Base-by-base conservation (phyloP, 176 grass and related monocot species). In the Carex kokanica region DNA sequence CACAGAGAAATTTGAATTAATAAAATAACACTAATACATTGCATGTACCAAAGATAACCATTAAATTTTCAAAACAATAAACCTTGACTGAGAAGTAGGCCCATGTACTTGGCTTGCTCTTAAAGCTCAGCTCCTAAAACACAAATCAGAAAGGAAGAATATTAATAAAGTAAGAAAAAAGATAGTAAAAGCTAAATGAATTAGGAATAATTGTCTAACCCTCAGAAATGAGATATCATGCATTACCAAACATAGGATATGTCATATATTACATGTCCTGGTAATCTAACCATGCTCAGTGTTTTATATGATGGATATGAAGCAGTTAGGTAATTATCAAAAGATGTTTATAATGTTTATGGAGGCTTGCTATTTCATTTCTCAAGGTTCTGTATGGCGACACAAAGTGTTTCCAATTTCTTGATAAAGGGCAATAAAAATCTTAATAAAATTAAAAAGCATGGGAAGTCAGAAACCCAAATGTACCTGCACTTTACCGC, bases 41-140 rank as follows among this genome's bases (percentile, higher is more conserved):
- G 20, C 18, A 25, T 32, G 23, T 9, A 65, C 3, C 14, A 82
- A 82, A 17, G 60, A 64, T 36, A 17, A 82, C 15, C 16, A 61
- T 38, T 49, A 18, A 56, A 90, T 57, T 69, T 75, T 36, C 67
- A 80, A 74, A 82, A 67, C 78, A 81, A 90, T 88, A 92, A 90
- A 90, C 96, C 96, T 99, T 99, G 80, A 99, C 93, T 15, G 96
- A 98, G 88, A 98, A 99, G 78, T 99, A 95, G 40, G 96, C 93
- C 96, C 96, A 95, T 68, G 90, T 91, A 88, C 94, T 99, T 66
- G 96, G 96, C 83, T 99, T 99, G 85, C 96, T 99, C 91, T 99
- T 99, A 85, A 99, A 99, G 90, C 83, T 99, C 57, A 99, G 78
- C 81, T 99, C 96, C 91, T 99, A 84, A 80, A 94, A 86, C 36